phyloP scores from a whole-genome alignment of 1,284 basidiomycete species.

The Inonotus obliquus region DNA sequence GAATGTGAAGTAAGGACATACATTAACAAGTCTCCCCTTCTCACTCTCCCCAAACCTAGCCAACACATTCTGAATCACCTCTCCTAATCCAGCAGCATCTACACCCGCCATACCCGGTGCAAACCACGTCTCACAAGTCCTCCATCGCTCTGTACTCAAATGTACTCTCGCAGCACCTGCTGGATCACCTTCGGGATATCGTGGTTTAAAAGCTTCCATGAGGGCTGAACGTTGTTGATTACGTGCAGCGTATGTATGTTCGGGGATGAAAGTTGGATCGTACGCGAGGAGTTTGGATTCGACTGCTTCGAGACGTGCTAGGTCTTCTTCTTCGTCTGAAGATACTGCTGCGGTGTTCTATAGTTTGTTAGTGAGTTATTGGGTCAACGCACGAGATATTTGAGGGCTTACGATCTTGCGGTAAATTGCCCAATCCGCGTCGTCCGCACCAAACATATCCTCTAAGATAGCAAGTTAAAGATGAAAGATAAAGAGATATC shows the following conservation, averaged over 20 bases:
- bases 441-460: slow-evolving; percentile 93
- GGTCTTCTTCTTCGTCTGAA: slow-evolving; percentile 94
- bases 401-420: slow-evolving; percentile 78
- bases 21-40: slow-evolving; percentile 54
- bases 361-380: neutral
- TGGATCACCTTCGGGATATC: slow-evolving; percentile 65
- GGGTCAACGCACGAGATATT: neutral
- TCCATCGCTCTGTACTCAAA: slow-evolving; percentile 89
- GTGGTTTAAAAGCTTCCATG: slow-evolving; percentile 78
- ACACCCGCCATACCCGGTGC: slow-evolving; percentile 91
- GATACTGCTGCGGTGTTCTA: slow-evolving; percentile 83
- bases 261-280: slow-evolving; percentile 79
- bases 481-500: neutral
- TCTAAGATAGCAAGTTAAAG: slow-evolving; percentile 42
- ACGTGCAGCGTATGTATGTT: slow-evolving; percentile 80
- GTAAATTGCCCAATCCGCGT: slow-evolving; percentile 97
- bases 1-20: slow-evolving; percentile 20
- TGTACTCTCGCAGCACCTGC: slow-evolving; percentile 79
- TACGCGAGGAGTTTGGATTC: slow-evolving; percentile 81
- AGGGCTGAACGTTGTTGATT: slow-evolving; percentile 77
- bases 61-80: slow-evolving; percentile 85
- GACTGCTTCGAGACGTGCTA: slow-evolving; percentile 64
- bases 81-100: slow-evolving; percentile 91
- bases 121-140: slow-evolving; percentile 93
- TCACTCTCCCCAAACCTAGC: slow-evolving; percentile 66